Percentiles rank a stretch among this genome's conserved stretches.
Evolutionary conservation across 495 filamentous ascomycete species (phyloP).

Genomic region (Chaetomidium leptoderma): DNA sequence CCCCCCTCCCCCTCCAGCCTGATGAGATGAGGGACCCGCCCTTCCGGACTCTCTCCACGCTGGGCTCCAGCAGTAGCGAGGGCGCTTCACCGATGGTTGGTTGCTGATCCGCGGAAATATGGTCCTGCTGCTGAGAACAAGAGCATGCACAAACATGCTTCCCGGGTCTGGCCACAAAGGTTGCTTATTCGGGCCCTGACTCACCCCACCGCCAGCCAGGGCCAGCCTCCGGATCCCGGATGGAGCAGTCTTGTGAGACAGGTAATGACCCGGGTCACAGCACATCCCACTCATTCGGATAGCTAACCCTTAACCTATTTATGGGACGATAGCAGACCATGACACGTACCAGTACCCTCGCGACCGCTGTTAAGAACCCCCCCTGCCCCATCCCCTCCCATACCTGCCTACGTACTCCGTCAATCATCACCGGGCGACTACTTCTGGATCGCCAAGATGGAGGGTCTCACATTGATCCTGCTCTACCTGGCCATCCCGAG

Average conservation of each 20-base stretch:
- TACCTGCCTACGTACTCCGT: background rate
- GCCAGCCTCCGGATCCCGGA: conserved; percentile 21
- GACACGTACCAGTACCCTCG: background rate
- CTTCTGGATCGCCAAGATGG: conserved; percentile 19
- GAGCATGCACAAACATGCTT: conserved; percentile 16
- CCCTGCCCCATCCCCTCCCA: background rate
- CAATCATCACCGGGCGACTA: background rate
- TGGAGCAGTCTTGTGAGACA: conserved; percentile 15
- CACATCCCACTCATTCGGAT: conserved; percentile 19
- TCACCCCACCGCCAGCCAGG: conserved; percentile 10
- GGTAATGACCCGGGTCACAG: conserved; percentile 16
- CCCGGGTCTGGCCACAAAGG: conserved; percentile 13
- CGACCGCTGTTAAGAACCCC: background rate
- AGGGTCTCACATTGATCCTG: conserved; percentile 33
- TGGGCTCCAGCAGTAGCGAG: conserved; percentile 16
- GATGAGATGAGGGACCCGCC: conserved; percentile 5
- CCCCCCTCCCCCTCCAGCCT: background rate
- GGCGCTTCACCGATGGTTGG: conserved; percentile 1
- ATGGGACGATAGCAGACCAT: background rate
- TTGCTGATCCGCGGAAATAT: background rate
- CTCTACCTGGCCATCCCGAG: conserved; percentile 45
- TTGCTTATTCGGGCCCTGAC: conserved; percentile 24
- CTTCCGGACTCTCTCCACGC: conserved; percentile 33
- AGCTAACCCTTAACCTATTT: conserved; percentile 14
- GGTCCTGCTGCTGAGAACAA: background rate